Evolutionary conservation across 2,329 filamentous ascomycete species (phyloP), one percentile per base, ranked within the genome.

Genomic region (Phialocephala sp.): DNA sequence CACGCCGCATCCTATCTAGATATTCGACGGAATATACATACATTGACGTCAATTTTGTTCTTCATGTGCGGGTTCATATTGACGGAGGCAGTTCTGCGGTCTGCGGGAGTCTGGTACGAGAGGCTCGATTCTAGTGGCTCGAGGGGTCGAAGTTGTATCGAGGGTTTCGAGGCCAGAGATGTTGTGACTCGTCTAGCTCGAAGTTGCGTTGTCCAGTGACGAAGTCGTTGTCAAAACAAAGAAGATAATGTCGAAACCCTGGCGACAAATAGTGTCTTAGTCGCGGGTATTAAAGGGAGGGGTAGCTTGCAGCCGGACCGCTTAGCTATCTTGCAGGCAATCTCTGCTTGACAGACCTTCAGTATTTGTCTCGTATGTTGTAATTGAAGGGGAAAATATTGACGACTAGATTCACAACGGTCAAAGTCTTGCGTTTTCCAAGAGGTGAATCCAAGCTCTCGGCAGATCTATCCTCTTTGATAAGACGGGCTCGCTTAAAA

Each of bases 31-130:
- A 55, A 65, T 69, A 61, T 67, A 87, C 92, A 83, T 83, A 97
- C 95, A 84, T 87, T 94, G 81, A 97, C 86, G 81, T 99, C 95
- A 76, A 98, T 87, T 85, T 99, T 98, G 86, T 97, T 97, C 87
- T 97, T 94, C 85, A 97, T 92, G 80, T 94, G 93, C 74, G 94
- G 94, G 80, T 97, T 97, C 93, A 98, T 96, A 71, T 74, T 84
- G 80, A 68, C 69, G 66, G 36, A 52, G 63, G 32, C 14, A 4
- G 22, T 35, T 1, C n/a, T 36, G 12, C 20, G 41, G 15, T 22
- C 22, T 37, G 45, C 20, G 8, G 18, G 45, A 8, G 59, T 14
- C 41, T 37, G 41, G 20, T 60, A 50, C 37, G 50, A 6, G 57
- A 32, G 11, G 11, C 20, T 39, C 6, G 55, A 45, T 32, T 55